Evolutionary conservation across 495 filamentous ascomycete species (phyloP).

Genomic region (Antarctomyces pellizariae): DNA sequence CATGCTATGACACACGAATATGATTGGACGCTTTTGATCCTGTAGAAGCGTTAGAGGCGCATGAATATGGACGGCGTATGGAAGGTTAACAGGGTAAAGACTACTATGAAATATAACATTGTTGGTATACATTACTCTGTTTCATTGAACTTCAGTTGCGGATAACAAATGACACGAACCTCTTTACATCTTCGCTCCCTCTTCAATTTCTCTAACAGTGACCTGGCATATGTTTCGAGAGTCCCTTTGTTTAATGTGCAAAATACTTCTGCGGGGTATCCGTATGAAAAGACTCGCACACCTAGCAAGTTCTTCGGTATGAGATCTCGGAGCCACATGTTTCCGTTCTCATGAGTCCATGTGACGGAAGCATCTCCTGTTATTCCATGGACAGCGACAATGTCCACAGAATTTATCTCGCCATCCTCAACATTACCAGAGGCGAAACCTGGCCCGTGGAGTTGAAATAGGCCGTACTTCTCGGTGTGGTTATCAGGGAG

Average conservation of each 20-base stretch:
- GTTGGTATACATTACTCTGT: no score
- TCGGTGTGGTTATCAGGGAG: no score
- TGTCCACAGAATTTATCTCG: no score
- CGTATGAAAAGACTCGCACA: conserved; percentile 4
- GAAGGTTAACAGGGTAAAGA: no score
- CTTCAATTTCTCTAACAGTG: conserved; percentile 3
- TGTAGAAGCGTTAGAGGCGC: no score
- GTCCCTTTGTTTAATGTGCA: neutral
- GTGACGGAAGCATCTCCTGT: conserved; percentile 4
- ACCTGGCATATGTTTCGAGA: conserved; percentile 2
- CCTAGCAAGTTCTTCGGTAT: conserved; percentile 3
- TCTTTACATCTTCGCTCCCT: conserved; percentile 1
- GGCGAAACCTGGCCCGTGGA: no score
- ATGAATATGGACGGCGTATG: no score
- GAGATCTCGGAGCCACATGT: conserved; percentile 5
- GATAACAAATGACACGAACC: neutral
- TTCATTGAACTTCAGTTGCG: no score
- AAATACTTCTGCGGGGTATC: conserved; percentile 2
- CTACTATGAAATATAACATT: no score
- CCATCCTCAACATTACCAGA: no score
- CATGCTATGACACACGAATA: conserved; percentile 23
- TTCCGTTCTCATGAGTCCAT: conserved; percentile 2
- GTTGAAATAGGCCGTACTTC: no score
- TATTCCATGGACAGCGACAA: conserved; percentile 6
- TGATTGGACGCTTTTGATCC: conserved; percentile 12